Percentiles rank a stretch among this genome's conserved stretches.
Evolutionary conservation across 192 early-diverging fungal genomes (phyloP).

Genomic region (Coemansia pectinata): DNA sequence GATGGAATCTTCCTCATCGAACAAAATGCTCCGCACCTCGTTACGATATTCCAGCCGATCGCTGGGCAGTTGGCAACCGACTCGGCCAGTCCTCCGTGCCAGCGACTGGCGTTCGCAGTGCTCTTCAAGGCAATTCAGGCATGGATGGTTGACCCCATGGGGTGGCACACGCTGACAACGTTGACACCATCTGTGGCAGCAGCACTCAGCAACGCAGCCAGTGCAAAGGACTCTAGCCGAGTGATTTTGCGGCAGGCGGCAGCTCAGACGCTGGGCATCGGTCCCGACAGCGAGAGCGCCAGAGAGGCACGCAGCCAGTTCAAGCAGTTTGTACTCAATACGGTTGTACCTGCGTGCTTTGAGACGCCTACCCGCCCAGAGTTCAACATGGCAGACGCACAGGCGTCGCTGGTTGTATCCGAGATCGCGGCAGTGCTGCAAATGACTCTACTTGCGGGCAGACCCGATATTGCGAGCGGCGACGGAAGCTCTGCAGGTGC

Average conservation of each 20-base stretch:
- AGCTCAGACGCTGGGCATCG: constrained; percentile 25
- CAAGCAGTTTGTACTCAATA: constrained; percentile 73
- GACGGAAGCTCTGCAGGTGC: constrained; percentile 23
- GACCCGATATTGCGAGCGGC: constrained; percentile 29
- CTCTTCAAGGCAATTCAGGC: constrained; percentile 46
- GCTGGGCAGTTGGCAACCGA: constrained; percentile 34
- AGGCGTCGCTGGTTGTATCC: constrained; percentile 65
- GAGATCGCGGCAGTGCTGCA: constrained; percentile 56
- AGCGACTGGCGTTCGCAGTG: constrained; percentile 46
- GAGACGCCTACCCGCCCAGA: constrained; percentile 71
- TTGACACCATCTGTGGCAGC: constrained; percentile 38
- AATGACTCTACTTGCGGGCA: constrained; percentile 47
- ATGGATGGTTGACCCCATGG: constrained; percentile 49
- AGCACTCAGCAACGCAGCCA: constrained; percentile 20
- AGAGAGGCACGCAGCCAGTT: constrained; percentile 54
- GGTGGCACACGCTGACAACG: constrained; percentile 48
- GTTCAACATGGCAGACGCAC: constrained; percentile 77
- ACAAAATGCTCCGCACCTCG: constrained; percentile 57
- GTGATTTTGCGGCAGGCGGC: constrained; percentile 28
- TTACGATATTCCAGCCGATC: constrained; percentile 39
- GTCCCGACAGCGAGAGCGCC: constrained; percentile 18
- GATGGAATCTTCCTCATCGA: constrained; percentile 74
- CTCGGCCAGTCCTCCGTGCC: constrained; percentile 28
- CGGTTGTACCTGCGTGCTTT: constrained; percentile 74
- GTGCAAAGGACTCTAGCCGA: constrained; percentile 6